A percentile compares a stretch with the other conserved stretches of the same genome.
These are phyloP conservation scores for Amanita thiersii DNA, from an alignment of 768 basidiomycete genomes.

Conservation along the genomic window DNA sequence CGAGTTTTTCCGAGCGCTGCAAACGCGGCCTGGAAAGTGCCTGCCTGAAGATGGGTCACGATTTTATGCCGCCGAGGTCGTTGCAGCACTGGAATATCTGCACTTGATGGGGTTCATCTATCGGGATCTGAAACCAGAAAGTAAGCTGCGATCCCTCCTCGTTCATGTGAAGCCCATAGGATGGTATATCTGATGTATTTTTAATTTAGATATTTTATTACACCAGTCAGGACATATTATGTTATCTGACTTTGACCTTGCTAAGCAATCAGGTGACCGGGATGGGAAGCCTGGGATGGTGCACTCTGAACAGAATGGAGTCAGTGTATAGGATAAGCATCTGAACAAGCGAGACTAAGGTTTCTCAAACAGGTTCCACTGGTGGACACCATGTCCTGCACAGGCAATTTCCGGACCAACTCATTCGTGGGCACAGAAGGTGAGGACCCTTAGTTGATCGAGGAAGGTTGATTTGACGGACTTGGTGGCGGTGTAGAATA, in stretches of 20 bases:
- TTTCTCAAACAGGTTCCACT: constrained; percentile 60
- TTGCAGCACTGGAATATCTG: constrained; percentile 94
- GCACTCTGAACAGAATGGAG: constrained; percentile 84
- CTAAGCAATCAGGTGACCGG: constrained; percentile 86
- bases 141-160: constrained; percentile 43
- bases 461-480: constrained; percentile 18
- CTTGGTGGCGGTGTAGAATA: constrained; percentile 59
- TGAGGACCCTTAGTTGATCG: constrained; percentile 28
- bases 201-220: constrained; percentile 77
- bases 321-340: constrained; percentile 29
- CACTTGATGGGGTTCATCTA: constrained; percentile 99
- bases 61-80: constrained; percentile 98
- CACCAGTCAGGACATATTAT: constrained; percentile 99
- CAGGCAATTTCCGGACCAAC: constrained; percentile 95
- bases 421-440: constrained; percentile 99
- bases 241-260: constrained; percentile 98
- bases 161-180: constrained; percentile 2
- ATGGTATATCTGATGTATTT: constrained; percentile 3
- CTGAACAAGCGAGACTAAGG: constrained; percentile 6
- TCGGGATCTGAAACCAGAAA: constrained; percentile 98
- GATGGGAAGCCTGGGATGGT: constrained; percentile 84
- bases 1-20: constrained; percentile 97
- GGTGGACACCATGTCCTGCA: constrained; percentile 96
- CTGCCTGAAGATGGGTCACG: constrained; percentile 90
- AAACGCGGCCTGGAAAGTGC: constrained; percentile 95